Evolutionary conservation across 1,284 basidiomycete genomes (phyloP), one percentile per base, ranked within the genome.

Genomic region (Cutaneotrichosporon cavernicola): DNA sequence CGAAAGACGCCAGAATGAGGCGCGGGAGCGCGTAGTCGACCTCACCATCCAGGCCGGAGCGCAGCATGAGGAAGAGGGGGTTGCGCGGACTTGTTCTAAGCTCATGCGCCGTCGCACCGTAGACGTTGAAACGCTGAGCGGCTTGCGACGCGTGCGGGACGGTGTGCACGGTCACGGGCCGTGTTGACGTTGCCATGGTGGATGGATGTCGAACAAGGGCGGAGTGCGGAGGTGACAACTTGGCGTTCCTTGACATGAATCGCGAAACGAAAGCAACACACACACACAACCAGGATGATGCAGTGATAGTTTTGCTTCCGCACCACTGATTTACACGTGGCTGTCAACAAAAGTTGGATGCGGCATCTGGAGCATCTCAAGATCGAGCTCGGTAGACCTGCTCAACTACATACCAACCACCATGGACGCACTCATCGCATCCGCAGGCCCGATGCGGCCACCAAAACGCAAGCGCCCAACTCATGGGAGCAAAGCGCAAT

Each of bases 351-450:
- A 67, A 67, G 65, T 67, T 67, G 63, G 65, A 56, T 11, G 43
- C 43, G 3, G 43, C 43, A 53, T 5, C 11, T 36, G 8, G 34
- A 36, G 34, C 30, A 30, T 53, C 52, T 18, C 30, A 16, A 22
- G 16, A 5, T 55, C 1, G 49, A 30, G 26, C 5, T n/a, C 21
- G 22, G 57, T 26, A 21, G 58, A 56, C 52, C 11, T 50, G 30
- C 55, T 22, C n/a, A 26, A 53, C 51, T 47, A 18, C 51, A 47
- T 46, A 57, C 53, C 40, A 40, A 60, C 56, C 69, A 70, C 22
- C 30, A 90, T 90, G 88, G 88, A 91, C 74, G 81, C 86, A 11
- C 84, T 92, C 16, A 83, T 91, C 63, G 86, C 89, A 14, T 86
- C 87, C 68, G 89, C 88, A 32, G 83, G 89, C 61, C 85, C 88